Percentiles rank a stretch among this genome's conserved stretches.
phyloP scores from a whole-genome alignment of 352 stramenopile species.

The Pelagophyceae sp. region DNA sequence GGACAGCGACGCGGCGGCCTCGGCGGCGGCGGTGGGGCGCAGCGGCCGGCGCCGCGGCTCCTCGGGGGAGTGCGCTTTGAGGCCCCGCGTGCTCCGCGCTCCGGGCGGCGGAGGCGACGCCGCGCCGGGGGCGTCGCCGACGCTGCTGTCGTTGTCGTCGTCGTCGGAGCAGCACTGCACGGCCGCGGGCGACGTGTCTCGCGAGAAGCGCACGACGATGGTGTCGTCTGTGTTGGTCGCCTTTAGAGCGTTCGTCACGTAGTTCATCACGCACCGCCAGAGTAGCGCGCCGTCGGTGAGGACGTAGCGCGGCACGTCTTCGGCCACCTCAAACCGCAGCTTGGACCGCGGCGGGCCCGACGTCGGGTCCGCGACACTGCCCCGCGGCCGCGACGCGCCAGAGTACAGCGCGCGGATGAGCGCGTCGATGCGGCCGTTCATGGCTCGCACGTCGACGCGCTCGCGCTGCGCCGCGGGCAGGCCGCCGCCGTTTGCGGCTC shows the following conservation, averaged over 20 bases:
- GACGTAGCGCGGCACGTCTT: background rate
- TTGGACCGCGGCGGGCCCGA: no score
- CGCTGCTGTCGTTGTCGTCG: constrained; percentile 1
- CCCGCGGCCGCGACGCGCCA: background rate
- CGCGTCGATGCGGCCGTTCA: background rate
- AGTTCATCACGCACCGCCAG: constrained; percentile 1
- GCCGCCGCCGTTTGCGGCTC: background rate
- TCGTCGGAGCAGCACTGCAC: background rate
- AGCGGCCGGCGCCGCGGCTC: no score
- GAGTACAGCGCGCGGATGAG: background rate
- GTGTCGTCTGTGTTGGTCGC: no score
- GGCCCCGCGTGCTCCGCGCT: no score
- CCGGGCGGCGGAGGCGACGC: no score
- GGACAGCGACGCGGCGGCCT: no score
- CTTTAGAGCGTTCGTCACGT: constrained; percentile 9
- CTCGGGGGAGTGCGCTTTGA: no score
- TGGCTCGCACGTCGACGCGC: background rate
- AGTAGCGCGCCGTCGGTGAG: background rate
- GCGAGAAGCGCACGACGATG: background rate
- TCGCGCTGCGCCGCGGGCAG: background rate
- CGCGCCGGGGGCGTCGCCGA: background rate
- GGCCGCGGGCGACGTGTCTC: background rate
- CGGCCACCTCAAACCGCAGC: background rate
- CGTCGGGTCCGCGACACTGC: background rate
- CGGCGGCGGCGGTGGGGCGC: no score